Percentiles rank a stretch among this genome's conserved stretches.
These are phyloP conservation scores for Heracleum sosnowskyi DNA, from an alignment of 129 eudicot species.

Conservation along the genomic window DNA sequence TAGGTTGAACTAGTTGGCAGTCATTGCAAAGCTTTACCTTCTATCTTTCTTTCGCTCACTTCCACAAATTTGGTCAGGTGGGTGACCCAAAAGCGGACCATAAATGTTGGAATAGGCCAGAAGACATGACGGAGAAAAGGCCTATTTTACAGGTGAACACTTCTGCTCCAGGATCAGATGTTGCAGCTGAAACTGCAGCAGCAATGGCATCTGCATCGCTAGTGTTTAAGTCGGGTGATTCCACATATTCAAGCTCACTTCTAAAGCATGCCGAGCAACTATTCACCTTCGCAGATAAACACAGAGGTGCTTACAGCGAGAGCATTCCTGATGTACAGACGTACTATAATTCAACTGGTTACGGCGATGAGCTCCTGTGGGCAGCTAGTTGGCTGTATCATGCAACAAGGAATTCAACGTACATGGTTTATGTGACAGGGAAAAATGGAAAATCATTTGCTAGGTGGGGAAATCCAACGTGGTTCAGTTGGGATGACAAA, in stretches of 20 bases:
- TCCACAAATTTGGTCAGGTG: slow-evolving; percentile 38
- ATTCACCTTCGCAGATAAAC: slow-evolving; percentile 68
- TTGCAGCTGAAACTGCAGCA: slow-evolving; percentile 96
- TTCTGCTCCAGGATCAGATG: slow-evolving; percentile 80
- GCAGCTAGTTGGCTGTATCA: slow-evolving; percentile 98
- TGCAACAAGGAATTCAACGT: slow-evolving; percentile 61
- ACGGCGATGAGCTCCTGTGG: slow-evolving; percentile 99
- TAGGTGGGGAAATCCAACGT: slow-evolving; percentile 79
- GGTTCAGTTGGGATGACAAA: slow-evolving; percentile 99
- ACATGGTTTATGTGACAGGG: slow-evolving; percentile 68
- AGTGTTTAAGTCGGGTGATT: slow-evolving; percentile 56
- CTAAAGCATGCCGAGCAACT: slow-evolving; percentile 79
- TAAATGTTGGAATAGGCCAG: slow-evolving; percentile 90
- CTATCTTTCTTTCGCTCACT: not conserved
- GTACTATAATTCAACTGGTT: slow-evolving; percentile 86
- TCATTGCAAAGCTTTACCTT: not conserved
- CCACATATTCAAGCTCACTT: slow-evolving; percentile 59
- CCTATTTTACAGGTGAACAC: slow-evolving; percentile 61
- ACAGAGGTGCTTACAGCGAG: slow-evolving; percentile 62
- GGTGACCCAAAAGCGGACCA: slow-evolving; percentile 84
- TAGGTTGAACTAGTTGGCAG: not conserved
- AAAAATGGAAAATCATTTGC: slow-evolving; percentile 59
- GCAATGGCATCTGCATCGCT: slow-evolving; percentile 94
- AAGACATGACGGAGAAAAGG: slow-evolving; percentile 70
- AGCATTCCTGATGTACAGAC: slow-evolving; percentile 80